These are phyloP conservation scores for Pharus latifolius DNA, from an alignment of 176 grass and related monocot genomes.

Conservation along the genomic window DNA sequence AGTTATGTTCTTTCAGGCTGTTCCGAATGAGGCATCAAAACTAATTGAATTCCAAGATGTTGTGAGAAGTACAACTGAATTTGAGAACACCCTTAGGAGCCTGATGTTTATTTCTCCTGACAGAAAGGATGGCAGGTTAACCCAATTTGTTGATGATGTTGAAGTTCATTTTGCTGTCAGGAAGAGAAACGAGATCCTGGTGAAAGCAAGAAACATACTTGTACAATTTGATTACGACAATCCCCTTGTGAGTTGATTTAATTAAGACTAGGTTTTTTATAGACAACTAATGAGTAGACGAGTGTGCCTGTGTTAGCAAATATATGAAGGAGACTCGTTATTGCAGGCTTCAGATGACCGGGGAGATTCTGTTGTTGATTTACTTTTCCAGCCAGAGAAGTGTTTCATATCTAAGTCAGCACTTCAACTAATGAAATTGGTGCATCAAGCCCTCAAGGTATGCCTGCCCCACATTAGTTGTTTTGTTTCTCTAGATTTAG, in stretches of 20 bases:
- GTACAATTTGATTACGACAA: slow-evolving; percentile 58
- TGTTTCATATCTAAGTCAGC: slow-evolving; percentile 79
- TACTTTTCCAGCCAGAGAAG: slow-evolving; percentile 75
- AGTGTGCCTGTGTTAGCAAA: slow-evolving; percentile 14
- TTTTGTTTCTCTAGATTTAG: not conserved
- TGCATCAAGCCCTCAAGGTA: slow-evolving; percentile 88
- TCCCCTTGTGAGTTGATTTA: slow-evolving; percentile 54
- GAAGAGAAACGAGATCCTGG: slow-evolving; percentile 82
- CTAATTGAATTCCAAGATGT: slow-evolving; percentile 84
- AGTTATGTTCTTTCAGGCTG: slow-evolving; percentile 59
- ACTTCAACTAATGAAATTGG: slow-evolving; percentile 65
- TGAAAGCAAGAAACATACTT: slow-evolving; percentile 70
- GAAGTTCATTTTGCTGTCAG: slow-evolving; percentile 97
- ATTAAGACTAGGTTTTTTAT: slow-evolving; percentile 1
- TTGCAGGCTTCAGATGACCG: slow-evolving; percentile 33
- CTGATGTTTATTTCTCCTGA: slow-evolving; percentile 72
- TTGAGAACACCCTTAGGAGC: slow-evolving; percentile 56
- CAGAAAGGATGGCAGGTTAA: slow-evolving; percentile 71
- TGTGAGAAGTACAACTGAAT: slow-evolving; percentile 67
- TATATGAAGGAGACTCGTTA: slow-evolving; percentile 13
- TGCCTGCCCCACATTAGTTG: slow-evolving; percentile 17
- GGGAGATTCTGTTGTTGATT: slow-evolving; percentile 58
- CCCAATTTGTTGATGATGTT: slow-evolving; percentile 80
- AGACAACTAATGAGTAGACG: not conserved
- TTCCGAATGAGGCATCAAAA: slow-evolving; percentile 80